Evolutionary conservation across 306 rosid genomes (phyloP).

Genomic region (Prunus mongolica): DNA sequence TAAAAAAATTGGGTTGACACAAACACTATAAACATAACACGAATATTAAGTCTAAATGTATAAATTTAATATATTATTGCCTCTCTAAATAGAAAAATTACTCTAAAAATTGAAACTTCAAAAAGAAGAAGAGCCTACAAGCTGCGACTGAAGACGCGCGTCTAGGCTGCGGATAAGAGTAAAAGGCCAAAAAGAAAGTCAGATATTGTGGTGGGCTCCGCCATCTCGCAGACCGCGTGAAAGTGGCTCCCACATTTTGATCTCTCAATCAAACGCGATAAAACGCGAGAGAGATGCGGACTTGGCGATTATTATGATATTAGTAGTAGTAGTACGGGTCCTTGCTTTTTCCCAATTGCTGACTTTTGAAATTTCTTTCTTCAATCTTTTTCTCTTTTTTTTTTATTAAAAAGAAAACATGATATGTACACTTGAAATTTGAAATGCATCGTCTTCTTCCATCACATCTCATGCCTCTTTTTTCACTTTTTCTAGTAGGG

Average conservation of each 20-base stretch:
- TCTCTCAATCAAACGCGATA: slow-evolving; percentile 18
- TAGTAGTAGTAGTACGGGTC: neutral
- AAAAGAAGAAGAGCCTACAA: no score
- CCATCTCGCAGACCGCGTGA: slow-evolving; percentile 50
- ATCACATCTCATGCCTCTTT: neutral
- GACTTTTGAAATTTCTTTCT: slow-evolving; percentile 3
- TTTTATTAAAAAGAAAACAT: neutral
- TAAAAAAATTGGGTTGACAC: no score
- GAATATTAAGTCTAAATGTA: no score
- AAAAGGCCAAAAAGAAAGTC: neutral
- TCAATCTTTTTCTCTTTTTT: neutral
- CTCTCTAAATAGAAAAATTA: accelerated
- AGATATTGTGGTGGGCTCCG: slow-evolving; percentile 17
- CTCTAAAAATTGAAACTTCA: no score
- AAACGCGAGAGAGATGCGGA: neutral
- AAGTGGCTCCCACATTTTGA: slow-evolving; percentile 35
- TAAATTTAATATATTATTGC: no score
- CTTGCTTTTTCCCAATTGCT: neutral
- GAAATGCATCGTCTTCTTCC: neutral
- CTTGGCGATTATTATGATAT: no score
- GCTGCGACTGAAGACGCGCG: neutral
- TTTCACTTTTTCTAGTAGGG: no score
- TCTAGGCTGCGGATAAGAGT: neutral
- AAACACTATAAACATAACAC: accelerated
- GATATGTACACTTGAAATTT: neutral